Conservation (phyloP, 192 early-diverging fungal genomes). For the Podila epigama region DNA sequence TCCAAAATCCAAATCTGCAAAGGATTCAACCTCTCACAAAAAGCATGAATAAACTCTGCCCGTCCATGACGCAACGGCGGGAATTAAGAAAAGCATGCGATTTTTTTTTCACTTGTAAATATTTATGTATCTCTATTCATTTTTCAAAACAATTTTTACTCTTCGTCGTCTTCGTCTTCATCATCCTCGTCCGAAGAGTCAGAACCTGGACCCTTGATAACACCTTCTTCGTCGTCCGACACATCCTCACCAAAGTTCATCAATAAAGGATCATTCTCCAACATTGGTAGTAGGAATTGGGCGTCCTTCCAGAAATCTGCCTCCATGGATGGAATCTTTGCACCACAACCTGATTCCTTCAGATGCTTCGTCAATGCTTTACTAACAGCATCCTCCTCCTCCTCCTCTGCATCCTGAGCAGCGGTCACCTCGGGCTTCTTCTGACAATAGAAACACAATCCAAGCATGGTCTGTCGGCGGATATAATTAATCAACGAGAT, state of each 20-base stretch:
- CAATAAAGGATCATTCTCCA: constrained; percentile 88
- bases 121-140: too few relatives aligned
- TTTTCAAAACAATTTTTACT: too few relatives aligned
- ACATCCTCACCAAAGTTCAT: constrained; percentile 75
- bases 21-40: neutral
- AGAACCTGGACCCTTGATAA: constrained; percentile 5
- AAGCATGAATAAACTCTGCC: neutral
- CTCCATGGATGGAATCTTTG: constrained; percentile 56
- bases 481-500: constrained; percentile 89
- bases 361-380: constrained; percentile 69
- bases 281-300: constrained; percentile 79
- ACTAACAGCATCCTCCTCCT: neutral
- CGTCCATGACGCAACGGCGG: too few relatives aligned
- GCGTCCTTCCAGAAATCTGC: constrained; percentile 78
- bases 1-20: neutral
- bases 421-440: constrained; percentile 51
- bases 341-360: constrained; percentile 58
- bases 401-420: neutral
- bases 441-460: constrained; percentile 77
- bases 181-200: constrained; percentile 19
- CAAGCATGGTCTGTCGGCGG: constrained; percentile 68
- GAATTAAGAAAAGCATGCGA: too few relatives aligned
- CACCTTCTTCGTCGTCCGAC: constrained; percentile 66
- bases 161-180: constrained; percentile 33
- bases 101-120: too few relatives aligned